A percentile compares a stretch with the other conserved stretches of the same genome.
phyloP scores from a whole-genome alignment of 768 basidiomycete genomes.

The Trametopsis cervina region DNA sequence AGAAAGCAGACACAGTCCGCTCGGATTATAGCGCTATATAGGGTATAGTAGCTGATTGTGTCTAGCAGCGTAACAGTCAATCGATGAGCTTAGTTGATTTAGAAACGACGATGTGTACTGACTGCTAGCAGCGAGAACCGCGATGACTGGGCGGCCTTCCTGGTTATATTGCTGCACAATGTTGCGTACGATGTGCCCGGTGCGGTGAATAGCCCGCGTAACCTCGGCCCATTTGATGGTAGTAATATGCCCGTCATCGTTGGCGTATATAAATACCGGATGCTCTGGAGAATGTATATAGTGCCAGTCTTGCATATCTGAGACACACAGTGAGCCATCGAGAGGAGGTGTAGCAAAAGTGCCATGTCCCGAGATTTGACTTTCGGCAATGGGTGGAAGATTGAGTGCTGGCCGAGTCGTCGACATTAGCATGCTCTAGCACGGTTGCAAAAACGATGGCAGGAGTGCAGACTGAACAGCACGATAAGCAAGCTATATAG shows the following conservation, averaged over 20 bases:
- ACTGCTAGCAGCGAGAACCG: constrained; percentile 8
- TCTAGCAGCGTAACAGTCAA: background rate
- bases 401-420: too few relatives aligned
- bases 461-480: background rate
- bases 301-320: constrained; percentile 31
- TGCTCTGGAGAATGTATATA: constrained; percentile 22
- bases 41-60: constrained; percentile 12
- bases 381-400: constrained; percentile 12
- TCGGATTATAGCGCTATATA: constrained; percentile 6
- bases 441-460: background rate
- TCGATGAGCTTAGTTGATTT: background rate
- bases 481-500: too few relatives aligned
- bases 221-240: constrained; percentile 13
- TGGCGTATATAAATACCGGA: constrained; percentile 23
- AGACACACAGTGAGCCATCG: constrained; percentile 26
- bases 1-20: constrained; percentile 16
- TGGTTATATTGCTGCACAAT: background rate
- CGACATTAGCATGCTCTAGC: too few relatives aligned
- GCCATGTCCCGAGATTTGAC: constrained; percentile 17
- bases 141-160: constrained; percentile 5
- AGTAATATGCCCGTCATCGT: constrained; percentile 8
- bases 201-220: constrained; percentile 6
- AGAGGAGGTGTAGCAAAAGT: constrained; percentile 29
- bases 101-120: background rate
- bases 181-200: background rate